Base-by-base conservation (phyloP, 2,329 filamentous ascomycete genomes). In the Cordyceps pruinosa region DNA sequence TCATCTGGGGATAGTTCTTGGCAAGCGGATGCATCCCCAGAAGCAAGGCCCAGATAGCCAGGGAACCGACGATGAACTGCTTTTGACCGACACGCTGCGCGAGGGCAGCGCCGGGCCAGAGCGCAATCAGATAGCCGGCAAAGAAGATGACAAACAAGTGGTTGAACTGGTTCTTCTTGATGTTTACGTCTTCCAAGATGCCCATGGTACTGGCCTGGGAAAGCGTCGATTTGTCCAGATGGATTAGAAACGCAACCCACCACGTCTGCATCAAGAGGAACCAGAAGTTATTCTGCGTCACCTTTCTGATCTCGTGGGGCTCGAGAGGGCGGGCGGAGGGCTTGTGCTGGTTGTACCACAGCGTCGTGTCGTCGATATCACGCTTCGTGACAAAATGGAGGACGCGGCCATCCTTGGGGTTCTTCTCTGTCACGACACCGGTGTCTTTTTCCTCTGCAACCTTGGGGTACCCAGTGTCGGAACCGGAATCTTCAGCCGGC, bases 221-320 rank as follows among this genome's bases (percentile, higher is more conserved):
- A 2, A 65, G 60, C 0, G 63, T 65, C 19, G 63, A 65, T 48
- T 65, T 64, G 60, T 65, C 63, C 6, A 65, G 56, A 50, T 65
- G 63, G 48, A 65, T 65, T n/a, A 65, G 52, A 46, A 65, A 65
- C 23, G 62, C 61, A 9, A 63, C 53, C 59, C 62, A 63, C 62
- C 62, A 63, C 5, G 63, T 65, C 59, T 65, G 63, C 17, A 39
- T 47, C 12, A 65, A 41, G 7, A 65, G 58, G 42, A 61, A 63
- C 63, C 63, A 65, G 41, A 65, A 64, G 60, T 64, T 64, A 41
- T 62, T 63, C 47, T 58, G 61, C 37, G 52, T 60, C 19, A 65
- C 39, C 15, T 46, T 58, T 10, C 23, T 48, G 8, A 57, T 47
- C 46, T 41, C 41, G 26, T 59, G 58, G 1, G 56, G 50, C 12